phyloP scores from a whole-genome alignment of 306 rosid species.

The Sicyos edulis region DNA sequence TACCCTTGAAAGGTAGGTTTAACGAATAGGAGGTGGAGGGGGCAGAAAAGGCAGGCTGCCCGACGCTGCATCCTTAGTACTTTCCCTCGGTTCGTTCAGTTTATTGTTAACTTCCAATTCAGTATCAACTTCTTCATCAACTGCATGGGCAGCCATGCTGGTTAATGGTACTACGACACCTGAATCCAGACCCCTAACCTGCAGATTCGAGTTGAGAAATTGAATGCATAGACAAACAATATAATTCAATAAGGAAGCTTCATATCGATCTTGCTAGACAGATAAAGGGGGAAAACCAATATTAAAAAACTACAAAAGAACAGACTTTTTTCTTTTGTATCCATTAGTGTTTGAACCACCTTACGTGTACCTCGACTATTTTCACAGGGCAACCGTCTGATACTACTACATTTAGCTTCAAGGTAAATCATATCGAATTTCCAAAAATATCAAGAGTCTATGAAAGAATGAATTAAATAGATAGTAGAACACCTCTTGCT shows the following conservation, averaged over 20 bases:
- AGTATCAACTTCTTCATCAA: constrained; percentile 68
- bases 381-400: too few relatives aligned
- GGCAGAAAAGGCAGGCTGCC: constrained; percentile 33
- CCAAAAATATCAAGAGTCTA: background rate
- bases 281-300: background rate
- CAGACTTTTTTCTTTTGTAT: too few relatives aligned
- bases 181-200: constrained; percentile 47
- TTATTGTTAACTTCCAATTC: constrained; percentile 43
- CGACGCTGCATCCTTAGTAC: constrained; percentile 32
- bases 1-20: constrained; percentile 50
- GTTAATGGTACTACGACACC: constrained; percentile 49
- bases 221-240: background rate
- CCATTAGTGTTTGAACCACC: too few relatives aligned
- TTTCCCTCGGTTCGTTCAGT: constrained; percentile 30
- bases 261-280: background rate
- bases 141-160: constrained; percentile 78
- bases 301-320: too few relatives aligned
- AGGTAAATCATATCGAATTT: too few relatives aligned
- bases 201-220: constrained; percentile 28
- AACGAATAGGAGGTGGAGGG: constrained; percentile 52
- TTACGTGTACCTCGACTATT: too few relatives aligned
- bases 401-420: too few relatives aligned
- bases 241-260: background rate
- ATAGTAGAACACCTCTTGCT: background rate
- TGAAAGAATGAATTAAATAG: background rate